phyloP scores from a whole-genome alignment of 2,329 filamentous ascomycete genomes.

The Mycosphaerelloides madeirae region DNA sequence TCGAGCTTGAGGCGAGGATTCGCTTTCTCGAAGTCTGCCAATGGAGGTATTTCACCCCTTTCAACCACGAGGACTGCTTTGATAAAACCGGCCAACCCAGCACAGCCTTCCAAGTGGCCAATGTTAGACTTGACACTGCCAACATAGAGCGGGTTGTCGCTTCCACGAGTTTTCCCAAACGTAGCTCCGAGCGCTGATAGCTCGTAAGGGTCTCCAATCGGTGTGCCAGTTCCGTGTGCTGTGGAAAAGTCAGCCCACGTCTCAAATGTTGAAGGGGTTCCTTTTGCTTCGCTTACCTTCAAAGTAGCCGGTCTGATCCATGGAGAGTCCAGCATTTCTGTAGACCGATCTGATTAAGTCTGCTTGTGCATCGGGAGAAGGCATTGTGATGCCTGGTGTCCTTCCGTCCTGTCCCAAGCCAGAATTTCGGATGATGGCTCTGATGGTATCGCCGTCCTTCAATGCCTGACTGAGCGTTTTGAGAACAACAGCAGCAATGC shows the following conservation, averaged over 20 bases:
- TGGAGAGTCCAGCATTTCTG: conserved; percentile 7
- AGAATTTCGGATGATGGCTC: conserved; percentile 35
- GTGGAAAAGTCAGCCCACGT: no score
- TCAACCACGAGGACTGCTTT: conserved; percentile 24
- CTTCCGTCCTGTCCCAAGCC: conserved; percentile 23
- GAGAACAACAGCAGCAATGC: conserved; percentile 36
- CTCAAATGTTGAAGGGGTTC: no score
- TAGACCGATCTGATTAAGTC: conserved; percentile 15
- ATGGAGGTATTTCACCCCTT: conserved; percentile 24
- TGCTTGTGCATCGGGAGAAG: conserved; percentile 14
- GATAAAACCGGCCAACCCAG: conserved; percentile 14
- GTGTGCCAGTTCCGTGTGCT: conserved; percentile 22
- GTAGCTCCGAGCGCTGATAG: background rate
- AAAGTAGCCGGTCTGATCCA: conserved; percentile 11
- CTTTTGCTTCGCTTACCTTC: no score
- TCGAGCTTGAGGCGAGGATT: conserved; percentile 28
- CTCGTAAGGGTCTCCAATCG: conserved; percentile 5
- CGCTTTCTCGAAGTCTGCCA: conserved; percentile 18
- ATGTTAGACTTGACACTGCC: conserved; percentile 25
- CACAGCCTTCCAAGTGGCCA: conserved; percentile 16
- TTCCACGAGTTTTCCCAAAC: background rate
- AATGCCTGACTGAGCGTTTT: conserved; percentile 13
- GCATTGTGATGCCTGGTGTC: conserved; percentile 14
- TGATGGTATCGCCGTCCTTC: conserved; percentile 19
- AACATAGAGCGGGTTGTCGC: conserved; percentile 10